These are phyloP conservation scores for Candida bentonensis DNA, from an alignment of 805 yeast species.

Conservation along the genomic window DNA sequence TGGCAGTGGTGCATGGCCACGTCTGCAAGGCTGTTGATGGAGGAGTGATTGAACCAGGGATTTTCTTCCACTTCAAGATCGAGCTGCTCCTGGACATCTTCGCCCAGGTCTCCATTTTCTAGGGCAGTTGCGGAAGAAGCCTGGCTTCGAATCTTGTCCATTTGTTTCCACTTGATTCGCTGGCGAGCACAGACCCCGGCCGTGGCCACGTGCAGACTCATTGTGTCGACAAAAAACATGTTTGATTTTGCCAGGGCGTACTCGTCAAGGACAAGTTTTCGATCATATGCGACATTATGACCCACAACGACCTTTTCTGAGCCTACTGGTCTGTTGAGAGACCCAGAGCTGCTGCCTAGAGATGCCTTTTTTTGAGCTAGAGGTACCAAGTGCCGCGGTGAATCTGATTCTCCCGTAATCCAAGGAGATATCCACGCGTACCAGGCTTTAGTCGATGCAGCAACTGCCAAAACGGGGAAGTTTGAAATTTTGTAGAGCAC, in stretches of 20 bases:
- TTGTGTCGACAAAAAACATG: constrained; percentile 76
- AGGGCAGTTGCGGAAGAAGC: constrained; percentile 7
- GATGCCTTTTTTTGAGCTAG: constrained; percentile 32
- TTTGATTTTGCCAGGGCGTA: constrained; percentile 53
- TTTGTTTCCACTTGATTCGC: constrained; percentile 55
- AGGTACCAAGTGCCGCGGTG: constrained; percentile 54
- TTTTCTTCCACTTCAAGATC: constrained; percentile 11
- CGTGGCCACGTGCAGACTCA: constrained; percentile 83
- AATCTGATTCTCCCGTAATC: constrained; percentile 39
- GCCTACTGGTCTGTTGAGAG: not conserved
- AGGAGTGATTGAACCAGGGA: constrained; percentile 75
- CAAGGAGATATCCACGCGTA: constrained; percentile 91
- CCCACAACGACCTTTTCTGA: constrained; percentile 60
- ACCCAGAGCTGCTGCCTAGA: too few species aligned
- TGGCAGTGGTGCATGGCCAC: constrained; percentile 72
- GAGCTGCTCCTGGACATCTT: constrained; percentile 16
- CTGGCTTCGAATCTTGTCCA: constrained; percentile 15
- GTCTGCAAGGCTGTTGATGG: constrained; percentile 65
- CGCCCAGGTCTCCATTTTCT: constrained; percentile 1
- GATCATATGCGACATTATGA: constrained; percentile 80
- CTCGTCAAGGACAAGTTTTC: constrained; percentile 78
- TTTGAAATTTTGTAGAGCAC: constrained; percentile 60
- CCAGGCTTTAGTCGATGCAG: constrained; percentile 69
- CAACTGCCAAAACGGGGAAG: constrained; percentile 71
- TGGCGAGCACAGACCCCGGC: constrained; percentile 91